Conservation (phyloP, 1,284 basidiomycete genomes). For the Ganoderma sp. region DNA sequence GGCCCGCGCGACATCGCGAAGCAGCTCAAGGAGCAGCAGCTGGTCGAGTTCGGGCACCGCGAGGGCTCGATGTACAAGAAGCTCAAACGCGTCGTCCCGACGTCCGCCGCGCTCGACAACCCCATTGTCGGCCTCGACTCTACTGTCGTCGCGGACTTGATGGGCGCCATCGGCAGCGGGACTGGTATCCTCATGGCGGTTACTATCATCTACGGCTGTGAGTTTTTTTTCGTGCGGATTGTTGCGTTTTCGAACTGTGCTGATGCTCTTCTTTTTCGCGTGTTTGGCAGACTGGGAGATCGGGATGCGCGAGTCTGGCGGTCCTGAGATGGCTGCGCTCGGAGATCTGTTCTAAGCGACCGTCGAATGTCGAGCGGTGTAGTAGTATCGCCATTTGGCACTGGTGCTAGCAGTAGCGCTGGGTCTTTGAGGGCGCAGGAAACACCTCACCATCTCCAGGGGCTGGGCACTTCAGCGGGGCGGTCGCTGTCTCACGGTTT, state of each 20-base stretch:
- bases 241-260: neutral
- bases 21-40: slow-evolving; percentile 98
- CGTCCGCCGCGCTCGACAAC: slow-evolving; percentile 96
- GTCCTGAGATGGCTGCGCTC: slow-evolving; percentile 76
- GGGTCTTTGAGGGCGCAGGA: neutral
- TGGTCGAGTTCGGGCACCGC: slow-evolving; percentile 98
- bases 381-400: neutral
- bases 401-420: neutral
- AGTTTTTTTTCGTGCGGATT: slow-evolving; percentile 35
- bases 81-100: slow-evolving; percentile 96
- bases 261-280: too few relatives aligned
- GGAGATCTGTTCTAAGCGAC: slow-evolving; percentile 60
- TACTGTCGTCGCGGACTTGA: slow-evolving; percentile 96
- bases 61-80: slow-evolving; percentile 99
- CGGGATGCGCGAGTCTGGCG: slow-evolving; percentile 77
- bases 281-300: slow-evolving; percentile 77
- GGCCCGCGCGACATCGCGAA: slow-evolving; percentile 97
- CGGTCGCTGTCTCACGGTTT: slow-evolving; percentile 9
- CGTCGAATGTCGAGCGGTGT: too few relatives aligned
- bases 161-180: slow-evolving; percentile 95
- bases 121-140: slow-evolving; percentile 92
- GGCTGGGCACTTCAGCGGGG: slow-evolving; percentile 4
- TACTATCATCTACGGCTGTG: slow-evolving; percentile 95
- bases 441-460: neutral
- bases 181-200: slow-evolving; percentile 99